A percentile compares a stretch with the other conserved stretches of the same genome.
Evolutionary conservation across 2,329 filamentous ascomycete genomes (phyloP).

Genomic region (Davidsoniella neocaledoniae): DNA sequence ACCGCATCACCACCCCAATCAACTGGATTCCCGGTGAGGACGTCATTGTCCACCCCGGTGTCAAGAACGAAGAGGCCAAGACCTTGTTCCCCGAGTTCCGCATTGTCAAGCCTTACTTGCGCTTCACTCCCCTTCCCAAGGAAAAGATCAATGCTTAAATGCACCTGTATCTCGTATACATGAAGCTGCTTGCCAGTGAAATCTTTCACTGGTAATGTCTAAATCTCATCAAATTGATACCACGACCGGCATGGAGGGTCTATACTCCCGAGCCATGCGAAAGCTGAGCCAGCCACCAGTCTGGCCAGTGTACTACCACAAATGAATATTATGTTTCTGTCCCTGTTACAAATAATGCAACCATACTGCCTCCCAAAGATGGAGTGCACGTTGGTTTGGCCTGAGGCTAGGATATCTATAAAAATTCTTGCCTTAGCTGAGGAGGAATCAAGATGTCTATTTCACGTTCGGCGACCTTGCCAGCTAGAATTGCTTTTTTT

Average conservation of each 20-base stretch:
- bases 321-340: not conserved
- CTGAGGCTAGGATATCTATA: not conserved
- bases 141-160: conserved; percentile 25
- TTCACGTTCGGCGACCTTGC: too few relatives aligned
- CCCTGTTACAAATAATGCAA: not conserved
- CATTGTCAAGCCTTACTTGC: conserved; percentile 54
- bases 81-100: conserved; percentile 68
- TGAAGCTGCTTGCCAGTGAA: not conserved
- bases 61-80: conserved; percentile 73
- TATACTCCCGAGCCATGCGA: not conserved
- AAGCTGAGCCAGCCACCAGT: conserved; percentile 1
- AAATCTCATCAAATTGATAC: not conserved
- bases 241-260: not conserved
- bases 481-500: too few relatives aligned
- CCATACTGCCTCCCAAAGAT: not conserved
- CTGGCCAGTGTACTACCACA: not conserved
- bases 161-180: not conserved
- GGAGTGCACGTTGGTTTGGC: not conserved
- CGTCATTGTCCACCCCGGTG: conserved; percentile 73
- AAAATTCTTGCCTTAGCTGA: not conserved
- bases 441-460: too few relatives aligned
- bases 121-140: conserved; percentile 52
- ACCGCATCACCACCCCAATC: conserved; percentile 75
- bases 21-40: conserved; percentile 82
- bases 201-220: not conserved